Conservation (phyloP, 441 rosid species). For the Theobroma grandiflorum region DNA sequence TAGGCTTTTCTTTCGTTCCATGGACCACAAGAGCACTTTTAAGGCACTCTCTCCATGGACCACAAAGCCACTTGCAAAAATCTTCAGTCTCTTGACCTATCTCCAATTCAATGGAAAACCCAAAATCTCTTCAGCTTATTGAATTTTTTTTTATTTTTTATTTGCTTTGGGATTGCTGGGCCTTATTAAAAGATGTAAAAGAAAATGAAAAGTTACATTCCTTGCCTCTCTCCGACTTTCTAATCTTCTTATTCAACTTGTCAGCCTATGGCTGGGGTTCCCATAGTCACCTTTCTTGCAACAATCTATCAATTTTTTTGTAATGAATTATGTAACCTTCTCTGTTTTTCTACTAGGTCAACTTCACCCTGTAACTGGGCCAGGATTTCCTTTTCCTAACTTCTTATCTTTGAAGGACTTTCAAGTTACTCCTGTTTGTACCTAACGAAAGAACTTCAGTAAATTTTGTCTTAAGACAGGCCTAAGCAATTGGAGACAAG, state of each 20-base stretch:
- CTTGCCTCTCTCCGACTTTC: too few species aligned
- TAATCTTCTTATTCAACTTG: too few species aligned
- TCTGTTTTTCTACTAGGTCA: neutral
- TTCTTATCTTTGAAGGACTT: neutral
- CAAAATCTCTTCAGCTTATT: neutral
- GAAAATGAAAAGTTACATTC: neutral
- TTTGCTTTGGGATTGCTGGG: neutral
- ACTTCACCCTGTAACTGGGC: neutral
- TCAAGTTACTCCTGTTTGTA: neutral
- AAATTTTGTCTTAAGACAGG: neutral
- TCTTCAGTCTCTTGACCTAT: neutral
- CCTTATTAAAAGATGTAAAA: neutral
- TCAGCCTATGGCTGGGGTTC: too few species aligned
- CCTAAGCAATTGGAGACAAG: neutral
- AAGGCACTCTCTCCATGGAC: constrained; percentile 46
- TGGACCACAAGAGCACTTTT: constrained; percentile 64
- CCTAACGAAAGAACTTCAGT: neutral
- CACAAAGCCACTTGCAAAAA: constrained; percentile 47
- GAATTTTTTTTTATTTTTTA: neutral
- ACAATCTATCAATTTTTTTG: neutral
- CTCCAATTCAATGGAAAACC: neutral
- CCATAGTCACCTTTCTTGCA: too few species aligned
- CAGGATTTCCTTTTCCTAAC: neutral
- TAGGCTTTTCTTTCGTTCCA: constrained; percentile 37
- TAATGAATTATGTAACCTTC: neutral